Conservation (phyloP, 2,329 filamentous ascomycete genomes). For the Sordariomycetes sp. region DNA sequence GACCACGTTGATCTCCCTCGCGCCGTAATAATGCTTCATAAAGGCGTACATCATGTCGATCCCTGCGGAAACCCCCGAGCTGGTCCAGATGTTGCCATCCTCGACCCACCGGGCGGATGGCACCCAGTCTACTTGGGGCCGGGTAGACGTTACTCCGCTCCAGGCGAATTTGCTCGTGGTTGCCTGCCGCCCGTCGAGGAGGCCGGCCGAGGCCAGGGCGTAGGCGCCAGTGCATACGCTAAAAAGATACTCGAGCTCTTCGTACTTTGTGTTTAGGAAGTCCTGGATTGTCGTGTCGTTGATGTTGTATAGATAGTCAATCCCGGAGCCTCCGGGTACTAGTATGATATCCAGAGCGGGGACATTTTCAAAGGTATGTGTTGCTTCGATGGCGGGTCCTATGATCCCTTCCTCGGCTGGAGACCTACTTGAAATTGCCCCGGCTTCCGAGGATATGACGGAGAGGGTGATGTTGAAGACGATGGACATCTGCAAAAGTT, state of each 20-base stretch:
- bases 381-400: constrained; percentile 20
- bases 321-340: constrained; percentile 25
- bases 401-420: constrained; percentile 9
- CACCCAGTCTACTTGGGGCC: constrained; percentile 41
- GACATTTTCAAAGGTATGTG: constrained; percentile 23
- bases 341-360: constrained; percentile 21
- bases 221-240: constrained; percentile 52
- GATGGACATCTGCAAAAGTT: not conserved
- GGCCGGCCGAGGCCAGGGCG: constrained; percentile 40
- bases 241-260: constrained; percentile 38
- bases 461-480: not conserved
- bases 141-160: constrained; percentile 14
- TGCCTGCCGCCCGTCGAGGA: constrained; percentile 44
- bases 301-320: constrained; percentile 9
- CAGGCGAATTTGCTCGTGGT: constrained; percentile 50
- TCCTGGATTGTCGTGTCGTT: constrained; percentile 14
- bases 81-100: constrained; percentile 52
- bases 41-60: constrained; percentile 26
- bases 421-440: not conserved
- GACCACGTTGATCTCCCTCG: not conserved
- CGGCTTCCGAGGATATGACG: not conserved
- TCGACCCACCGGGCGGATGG: constrained; percentile 46
- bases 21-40: constrained; percentile 2
- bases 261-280: constrained; percentile 30
- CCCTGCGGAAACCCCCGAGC: constrained; percentile 41